Percentiles rank a stretch among this genome's conserved stretches.
These are phyloP conservation scores for Plantago coronopus DNA, from an alignment of 305 asterid genomes.

Conservation along the genomic window DNA sequence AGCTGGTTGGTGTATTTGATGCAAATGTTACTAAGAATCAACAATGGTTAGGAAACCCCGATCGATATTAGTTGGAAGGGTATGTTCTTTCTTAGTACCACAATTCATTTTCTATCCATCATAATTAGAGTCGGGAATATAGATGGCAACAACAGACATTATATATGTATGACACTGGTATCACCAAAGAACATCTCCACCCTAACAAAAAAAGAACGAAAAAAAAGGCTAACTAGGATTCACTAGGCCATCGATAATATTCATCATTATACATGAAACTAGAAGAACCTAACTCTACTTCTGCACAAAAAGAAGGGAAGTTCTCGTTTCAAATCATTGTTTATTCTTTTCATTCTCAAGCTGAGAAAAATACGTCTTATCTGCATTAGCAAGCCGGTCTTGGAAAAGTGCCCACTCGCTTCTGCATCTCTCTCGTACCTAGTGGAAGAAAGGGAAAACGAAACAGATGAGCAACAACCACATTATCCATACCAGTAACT, in stretches of 20 bases:
- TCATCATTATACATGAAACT: slow-evolving; percentile 4
- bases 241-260: neutral
- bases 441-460: neutral
- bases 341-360: slow-evolving; percentile 23
- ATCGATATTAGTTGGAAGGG: no score
- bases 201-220: no score
- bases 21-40: no score
- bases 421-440: slow-evolving; percentile 77
- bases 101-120: no score
- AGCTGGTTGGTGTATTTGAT: no score
- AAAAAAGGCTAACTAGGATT: neutral
- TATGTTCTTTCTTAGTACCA: no score
- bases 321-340: neutral
- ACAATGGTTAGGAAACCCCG: no score
- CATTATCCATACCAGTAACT: neutral
- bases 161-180: no score
- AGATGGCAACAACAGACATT: no score
- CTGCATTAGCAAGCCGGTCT: slow-evolving; percentile 69
- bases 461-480: neutral
- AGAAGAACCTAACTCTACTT: slow-evolving; percentile 1
- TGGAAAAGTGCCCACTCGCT: slow-evolving; percentile 75
- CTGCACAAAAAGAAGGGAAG: slow-evolving; percentile 9
- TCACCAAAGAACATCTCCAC: no score
- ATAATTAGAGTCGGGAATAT: no score
- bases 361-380: slow-evolving; percentile 56